Percentiles rank a stretch among this genome's conserved stretches.
Conservation (phyloP, 1,284 basidiomycete genomes). For the Apiotrichum brassicae region DNA sequence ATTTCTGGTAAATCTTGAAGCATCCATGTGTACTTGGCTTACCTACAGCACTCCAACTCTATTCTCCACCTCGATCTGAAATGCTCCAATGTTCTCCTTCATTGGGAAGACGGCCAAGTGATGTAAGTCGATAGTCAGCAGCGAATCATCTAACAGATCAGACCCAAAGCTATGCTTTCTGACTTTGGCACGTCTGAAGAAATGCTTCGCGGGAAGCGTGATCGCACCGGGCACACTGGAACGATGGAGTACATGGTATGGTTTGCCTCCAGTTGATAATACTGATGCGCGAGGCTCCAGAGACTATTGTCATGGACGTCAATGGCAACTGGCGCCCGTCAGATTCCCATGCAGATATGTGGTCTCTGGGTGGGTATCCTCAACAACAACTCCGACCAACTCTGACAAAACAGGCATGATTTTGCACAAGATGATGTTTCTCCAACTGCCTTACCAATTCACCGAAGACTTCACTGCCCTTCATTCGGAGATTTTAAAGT, state of each 20-base stretch:
- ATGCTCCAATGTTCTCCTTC: slow-evolving; percentile 84
- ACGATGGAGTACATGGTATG: slow-evolving; percentile 60
- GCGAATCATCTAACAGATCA: slow-evolving; percentile 8
- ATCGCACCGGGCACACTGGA: slow-evolving; percentile 82
- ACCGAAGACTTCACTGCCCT: slow-evolving; percentile 57
- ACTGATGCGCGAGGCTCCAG: slow-evolving; percentile 55
- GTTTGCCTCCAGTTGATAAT: background rate
- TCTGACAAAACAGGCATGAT: slow-evolving; percentile 61
- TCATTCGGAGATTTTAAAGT: slow-evolving; percentile 65
- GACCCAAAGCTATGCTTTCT: slow-evolving; percentile 69
- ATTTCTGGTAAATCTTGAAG: slow-evolving; percentile 73
- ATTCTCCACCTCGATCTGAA: slow-evolving; percentile 88
- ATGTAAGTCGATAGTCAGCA: slow-evolving; percentile 46
- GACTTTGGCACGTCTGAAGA: slow-evolving; percentile 93
- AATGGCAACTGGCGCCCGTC: slow-evolving; percentile 62
- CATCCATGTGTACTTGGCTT: slow-evolving; percentile 10
- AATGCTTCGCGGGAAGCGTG: slow-evolving; percentile 62
- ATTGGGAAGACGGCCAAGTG: slow-evolving; percentile 81
- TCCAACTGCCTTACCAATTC: slow-evolving; percentile 69
- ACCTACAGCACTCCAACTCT: slow-evolving; percentile 65
- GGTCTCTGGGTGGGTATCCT: slow-evolving; percentile 49
- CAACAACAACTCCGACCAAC: background rate
- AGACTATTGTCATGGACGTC: slow-evolving; percentile 56
- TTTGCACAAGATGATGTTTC: slow-evolving; percentile 82
- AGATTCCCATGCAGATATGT: slow-evolving; percentile 65